phyloP scores from a whole-genome alignment of 1,139 yeast species.

The Nakaseomyces sp. region DNA sequence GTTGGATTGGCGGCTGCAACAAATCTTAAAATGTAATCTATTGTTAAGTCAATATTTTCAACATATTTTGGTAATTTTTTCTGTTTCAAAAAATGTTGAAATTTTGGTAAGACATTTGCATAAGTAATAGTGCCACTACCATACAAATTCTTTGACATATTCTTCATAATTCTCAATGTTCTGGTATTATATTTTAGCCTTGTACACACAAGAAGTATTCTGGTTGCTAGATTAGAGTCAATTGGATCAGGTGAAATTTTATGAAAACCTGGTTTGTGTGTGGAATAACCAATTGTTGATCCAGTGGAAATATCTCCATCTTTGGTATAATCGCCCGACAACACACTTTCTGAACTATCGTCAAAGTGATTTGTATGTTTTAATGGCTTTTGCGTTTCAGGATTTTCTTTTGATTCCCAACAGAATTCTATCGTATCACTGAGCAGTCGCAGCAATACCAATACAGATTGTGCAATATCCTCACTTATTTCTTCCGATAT shows the following conservation, averaged over 20 bases:
- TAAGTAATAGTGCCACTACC: constrained; percentile 14
- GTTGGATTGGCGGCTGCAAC: constrained; percentile 28
- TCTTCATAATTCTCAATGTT: constrained; percentile 15
- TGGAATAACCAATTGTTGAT: constrained; percentile 24
- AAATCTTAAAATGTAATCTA: constrained; percentile 22
- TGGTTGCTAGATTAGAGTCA: constrained; percentile 15
- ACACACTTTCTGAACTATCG: constrained; percentile 8
- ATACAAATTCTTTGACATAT: constrained; percentile 17
- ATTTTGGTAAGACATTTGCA: constrained; percentile 15
- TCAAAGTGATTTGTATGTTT: not conserved
- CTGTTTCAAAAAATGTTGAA: constrained; percentile 15
- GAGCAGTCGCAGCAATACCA: constrained; percentile 23
- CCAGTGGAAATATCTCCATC: constrained; percentile 16
- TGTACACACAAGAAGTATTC: constrained; percentile 15
- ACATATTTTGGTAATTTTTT: constrained; percentile 15
- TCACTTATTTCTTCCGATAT: constrained; percentile 13
- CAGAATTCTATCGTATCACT: constrained; percentile 25
- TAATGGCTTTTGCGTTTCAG: constrained; percentile 6
- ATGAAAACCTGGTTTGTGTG: constrained; percentile 25
- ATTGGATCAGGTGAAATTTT: constrained; percentile 20
- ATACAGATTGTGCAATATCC: constrained; percentile 19
- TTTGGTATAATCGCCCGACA: constrained; percentile 3
- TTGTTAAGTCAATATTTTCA: constrained; percentile 21
- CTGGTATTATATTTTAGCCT: constrained; percentile 21
- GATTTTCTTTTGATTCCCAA: constrained; percentile 20